Percentiles rank a stretch among this genome's conserved stretches.
phyloP scores from a whole-genome alignment of 345 rosid species.

The Cardamine occulta region DNA sequence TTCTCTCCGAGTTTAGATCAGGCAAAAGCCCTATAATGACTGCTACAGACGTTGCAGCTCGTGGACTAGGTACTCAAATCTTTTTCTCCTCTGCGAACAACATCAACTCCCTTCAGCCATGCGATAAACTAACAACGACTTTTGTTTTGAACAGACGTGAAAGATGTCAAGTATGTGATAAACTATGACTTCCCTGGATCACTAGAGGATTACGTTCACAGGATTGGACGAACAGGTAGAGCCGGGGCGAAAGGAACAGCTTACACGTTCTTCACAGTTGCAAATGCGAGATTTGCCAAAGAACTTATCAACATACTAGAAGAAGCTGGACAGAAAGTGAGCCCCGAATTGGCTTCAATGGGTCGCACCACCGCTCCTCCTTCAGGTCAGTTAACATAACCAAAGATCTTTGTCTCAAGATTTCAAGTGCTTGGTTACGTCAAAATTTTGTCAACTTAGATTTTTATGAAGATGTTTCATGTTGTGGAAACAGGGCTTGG shows the following conservation, averaged over 20 bases:
- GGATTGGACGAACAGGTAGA: slow-evolving; percentile 98
- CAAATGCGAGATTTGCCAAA: slow-evolving; percentile 95
- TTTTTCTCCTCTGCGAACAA: neutral
- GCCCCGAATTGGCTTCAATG: slow-evolving; percentile 89
- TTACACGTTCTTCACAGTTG: slow-evolving; percentile 93
- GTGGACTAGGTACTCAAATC: slow-evolving; percentile 78
- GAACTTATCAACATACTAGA: slow-evolving; percentile 84
- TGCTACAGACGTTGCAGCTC: slow-evolving; percentile 99
- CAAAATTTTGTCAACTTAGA: neutral
- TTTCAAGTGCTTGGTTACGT: slow-evolving; percentile 12
- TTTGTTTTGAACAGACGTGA: slow-evolving; percentile 73
- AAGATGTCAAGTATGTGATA: slow-evolving; percentile 92
- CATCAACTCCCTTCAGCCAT: slow-evolving; percentile 1
- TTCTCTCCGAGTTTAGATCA: slow-evolving; percentile 94
- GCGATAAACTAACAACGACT: slow-evolving; percentile 13
- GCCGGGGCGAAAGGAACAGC: slow-evolving; percentile 99
- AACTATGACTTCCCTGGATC: slow-evolving; percentile 99
- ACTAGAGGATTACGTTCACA: slow-evolving; percentile 97
- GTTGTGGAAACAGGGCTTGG: slow-evolving; percentile 51
- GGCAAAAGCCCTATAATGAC: slow-evolving; percentile 99
- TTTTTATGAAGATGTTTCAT: neutral
- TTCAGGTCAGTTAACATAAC: slow-evolving; percentile 58
- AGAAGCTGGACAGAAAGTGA: slow-evolving; percentile 98
- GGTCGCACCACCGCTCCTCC: slow-evolving; percentile 94
- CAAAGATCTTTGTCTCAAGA: neutral